Evolutionary conservation across 371 early-diverging fungal species (phyloP).

Genomic region (Phascolomyces articulosus): DNA sequence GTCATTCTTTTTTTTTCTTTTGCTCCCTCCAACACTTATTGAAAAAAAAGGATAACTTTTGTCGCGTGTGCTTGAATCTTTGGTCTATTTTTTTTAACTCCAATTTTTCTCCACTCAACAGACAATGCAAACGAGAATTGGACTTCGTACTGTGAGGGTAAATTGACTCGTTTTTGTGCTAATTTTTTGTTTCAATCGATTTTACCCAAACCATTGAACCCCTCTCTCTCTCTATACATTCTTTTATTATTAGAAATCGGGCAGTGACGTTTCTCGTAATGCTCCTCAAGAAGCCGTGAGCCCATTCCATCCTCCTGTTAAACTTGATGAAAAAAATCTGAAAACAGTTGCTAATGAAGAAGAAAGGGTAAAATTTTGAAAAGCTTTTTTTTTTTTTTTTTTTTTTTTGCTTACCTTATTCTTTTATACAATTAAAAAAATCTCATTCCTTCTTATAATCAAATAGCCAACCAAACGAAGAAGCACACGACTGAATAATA

Average conservation of each 20-base stretch:
- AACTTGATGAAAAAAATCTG: neutral
- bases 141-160: conserved; percentile 14
- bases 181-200: neutral
- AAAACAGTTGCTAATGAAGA: neutral
- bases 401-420: neutral
- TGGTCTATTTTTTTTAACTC: too few relatives aligned
- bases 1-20: neutral
- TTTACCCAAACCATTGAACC: too few relatives aligned
- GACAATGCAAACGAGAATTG: conserved; percentile 8
- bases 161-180: neutral
- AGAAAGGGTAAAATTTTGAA: neutral
- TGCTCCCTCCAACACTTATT: too few relatives aligned
- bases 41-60: too few relatives aligned
- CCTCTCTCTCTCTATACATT: neutral
- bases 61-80: neutral
- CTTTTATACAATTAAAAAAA: neutral
- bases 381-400: neutral
- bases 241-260: neutral
- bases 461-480: neutral
- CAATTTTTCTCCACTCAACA: neutral
- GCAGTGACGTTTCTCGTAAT: neutral
- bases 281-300: conserved; percentile 2
- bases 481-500: neutral
- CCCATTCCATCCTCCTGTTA: conserved; percentile 3
- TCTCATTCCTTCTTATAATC: neutral